Percentiles rank a stretch among this genome's conserved stretches.
Conservation (phyloP, 495 filamentous ascomycete genomes). For the Xylaria castorea region DNA sequence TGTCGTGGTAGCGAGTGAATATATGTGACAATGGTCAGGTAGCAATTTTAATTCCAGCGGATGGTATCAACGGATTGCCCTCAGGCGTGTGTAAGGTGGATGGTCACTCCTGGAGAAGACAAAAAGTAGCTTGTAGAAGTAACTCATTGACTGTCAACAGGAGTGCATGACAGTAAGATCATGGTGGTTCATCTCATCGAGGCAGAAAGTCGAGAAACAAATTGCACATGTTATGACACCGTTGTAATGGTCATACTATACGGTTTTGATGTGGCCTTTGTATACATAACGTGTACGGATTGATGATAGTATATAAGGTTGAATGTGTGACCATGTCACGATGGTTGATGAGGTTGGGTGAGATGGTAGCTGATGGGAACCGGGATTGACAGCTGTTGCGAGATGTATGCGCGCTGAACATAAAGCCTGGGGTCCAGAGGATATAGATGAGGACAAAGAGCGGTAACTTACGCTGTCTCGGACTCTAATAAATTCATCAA, state of each 20-base stretch:
- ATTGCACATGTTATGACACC: not conserved
- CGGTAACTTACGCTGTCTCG: slow-evolving; percentile 57
- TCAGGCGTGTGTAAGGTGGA: not conserved
- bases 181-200: not conserved
- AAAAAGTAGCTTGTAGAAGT: not conserved
- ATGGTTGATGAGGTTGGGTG: not conserved
- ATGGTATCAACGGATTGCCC: not conserved
- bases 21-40: not conserved
- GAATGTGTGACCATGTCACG: not conserved
- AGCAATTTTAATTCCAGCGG: not conserved
- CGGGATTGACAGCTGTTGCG: not conserved
- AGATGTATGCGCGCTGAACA: too few species aligned
- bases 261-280: not conserved
- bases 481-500: slow-evolving; percentile 56
- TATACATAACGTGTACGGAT: not conserved
- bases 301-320: not conserved
- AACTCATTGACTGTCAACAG: not conserved
- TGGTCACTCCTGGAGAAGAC: not conserved
- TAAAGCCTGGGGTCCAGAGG: too few species aligned
- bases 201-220: not conserved
- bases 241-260: not conserved
- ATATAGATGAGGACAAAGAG: not conserved
- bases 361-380: not conserved
- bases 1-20: not conserved
- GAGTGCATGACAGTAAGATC: not conserved